phyloP scores from a whole-genome alignment of 176 grass and related monocot species.

The Guadua angustifolia region DNA sequence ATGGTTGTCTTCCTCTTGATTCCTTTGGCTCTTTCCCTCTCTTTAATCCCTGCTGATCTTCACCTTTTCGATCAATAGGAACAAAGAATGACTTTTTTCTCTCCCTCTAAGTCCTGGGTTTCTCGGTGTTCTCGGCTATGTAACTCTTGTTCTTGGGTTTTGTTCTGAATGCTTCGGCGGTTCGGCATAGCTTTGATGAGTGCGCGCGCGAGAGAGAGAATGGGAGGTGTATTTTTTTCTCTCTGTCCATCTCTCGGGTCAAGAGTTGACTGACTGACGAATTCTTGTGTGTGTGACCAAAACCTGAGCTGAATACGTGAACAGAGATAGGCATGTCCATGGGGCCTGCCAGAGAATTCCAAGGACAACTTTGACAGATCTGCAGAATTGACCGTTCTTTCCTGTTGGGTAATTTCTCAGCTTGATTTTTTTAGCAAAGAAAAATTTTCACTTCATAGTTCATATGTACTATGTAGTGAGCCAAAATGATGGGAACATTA shows the following conservation, averaged over 20 bases:
- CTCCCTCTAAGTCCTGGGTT: conserved; percentile 16
- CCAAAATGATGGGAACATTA: no score
- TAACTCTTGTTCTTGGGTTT: conserved; percentile 2
- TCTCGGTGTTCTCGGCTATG: conserved; percentile 31
- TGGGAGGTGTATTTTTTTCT: not conserved
- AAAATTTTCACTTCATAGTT: not conserved
- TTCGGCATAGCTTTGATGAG: conserved; percentile 27
- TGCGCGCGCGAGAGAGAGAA: not conserved
- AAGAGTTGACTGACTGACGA: conserved; percentile 55
- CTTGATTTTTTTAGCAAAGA: not conserved
- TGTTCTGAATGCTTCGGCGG: not conserved
- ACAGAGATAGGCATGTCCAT: not conserved
- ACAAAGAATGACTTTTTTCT: not conserved
- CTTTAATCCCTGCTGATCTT: not conserved
- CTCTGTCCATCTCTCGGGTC: not conserved
- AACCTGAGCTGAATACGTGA: conserved; percentile 23
- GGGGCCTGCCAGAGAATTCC: not conserved
- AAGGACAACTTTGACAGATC: not conserved
- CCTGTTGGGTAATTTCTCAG: not conserved
- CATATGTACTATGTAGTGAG: no score
- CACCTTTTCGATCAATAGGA: not conserved
- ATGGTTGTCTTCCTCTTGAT: not conserved
- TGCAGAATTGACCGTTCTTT: not conserved
- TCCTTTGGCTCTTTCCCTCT: not conserved
- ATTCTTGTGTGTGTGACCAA: conserved; percentile 12